These are phyloP conservation scores for Leccinum incarnatum DNA, from an alignment of 768 basidiomycete genomes.

Conservation along the genomic window DNA sequence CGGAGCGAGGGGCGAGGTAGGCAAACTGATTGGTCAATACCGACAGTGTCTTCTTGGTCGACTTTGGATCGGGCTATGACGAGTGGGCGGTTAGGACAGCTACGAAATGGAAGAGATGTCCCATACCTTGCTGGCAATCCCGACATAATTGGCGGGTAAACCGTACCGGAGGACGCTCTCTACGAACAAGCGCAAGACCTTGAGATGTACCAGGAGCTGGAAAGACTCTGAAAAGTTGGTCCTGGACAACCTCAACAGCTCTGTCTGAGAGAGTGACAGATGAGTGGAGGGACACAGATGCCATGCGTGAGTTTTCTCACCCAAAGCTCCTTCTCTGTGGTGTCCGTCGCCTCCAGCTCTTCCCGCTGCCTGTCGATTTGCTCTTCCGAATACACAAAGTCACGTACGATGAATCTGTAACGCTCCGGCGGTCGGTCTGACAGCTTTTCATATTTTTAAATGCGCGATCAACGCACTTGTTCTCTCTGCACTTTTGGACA, in stretches of 20 bases:
- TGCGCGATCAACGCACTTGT: conserved; percentile 60
- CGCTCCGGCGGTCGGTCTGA: conserved; percentile 9
- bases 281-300: background rate
- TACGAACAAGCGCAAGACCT: conserved; percentile 86
- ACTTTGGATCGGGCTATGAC: conserved; percentile 80
- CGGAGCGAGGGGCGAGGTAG: conserved; percentile 73
- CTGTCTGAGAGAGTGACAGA: conserved; percentile 55
- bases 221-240: conserved; percentile 98
- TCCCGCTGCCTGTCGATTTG: conserved; percentile 75
- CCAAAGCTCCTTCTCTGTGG: conserved; percentile 96
- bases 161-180: conserved; percentile 97
- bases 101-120: background rate
- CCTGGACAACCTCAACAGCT: conserved; percentile 83
- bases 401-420: conserved; percentile 86
- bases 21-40: conserved; percentile 73
- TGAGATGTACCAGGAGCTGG: conserved; percentile 90
- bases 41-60: conserved; percentile 73
- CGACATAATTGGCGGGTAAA: conserved; percentile 86
- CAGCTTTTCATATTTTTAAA: background rate
- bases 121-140: conserved; percentile 73
- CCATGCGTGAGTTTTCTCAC: conserved; percentile 42
- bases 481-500: conserved; percentile 89
- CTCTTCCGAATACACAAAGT: conserved; percentile 86
- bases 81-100: background rate
- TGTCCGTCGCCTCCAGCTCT: conserved; percentile 75